Evolutionary conservation across 306 rosid genomes (phyloP), one percentile per base, ranked within the genome.

Genomic region (Cucurbita argyrosperma): DNA sequence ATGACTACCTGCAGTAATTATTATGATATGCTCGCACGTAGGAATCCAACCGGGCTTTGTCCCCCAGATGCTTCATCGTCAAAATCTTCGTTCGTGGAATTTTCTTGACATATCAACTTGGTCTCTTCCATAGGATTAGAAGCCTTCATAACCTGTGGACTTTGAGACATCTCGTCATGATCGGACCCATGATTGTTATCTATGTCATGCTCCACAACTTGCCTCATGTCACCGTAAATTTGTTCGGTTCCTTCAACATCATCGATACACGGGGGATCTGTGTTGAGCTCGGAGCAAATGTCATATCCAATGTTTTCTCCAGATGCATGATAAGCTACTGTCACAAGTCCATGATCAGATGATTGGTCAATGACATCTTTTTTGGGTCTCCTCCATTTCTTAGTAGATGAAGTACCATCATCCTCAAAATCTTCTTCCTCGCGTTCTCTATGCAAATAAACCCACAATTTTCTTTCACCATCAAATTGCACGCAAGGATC

Each of bases 341-440:
- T 85, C 53, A 90, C 93, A 10, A 89, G 56, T 74, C 93, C 96
- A 74, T 87, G 97, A 50, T 95, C 96, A 78, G 92, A 77, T 72
- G 92, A 77, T 72, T 82, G 97, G 76, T 91, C 99, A 6, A 85
- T 60, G 43, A 85, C 74, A 76, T 95, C 99, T 80, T 95, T 95
- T 78, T 95, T 95, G 87, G 88, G 99, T 84, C 97, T 85, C 88
- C 88, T 95, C 99, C 99, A 95, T 82, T 95, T 95, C 88, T 95
- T 95, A 1, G 99, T 95, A 72, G 99, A 95, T 15, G 99, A 95
- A 59, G 99, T 95, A 63, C 99, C 99, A 75, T 95, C 99, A 78
- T 95, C 99, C 82, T 91, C 99, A 72, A 95, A 95, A 84, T 91
- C 99, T 84, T 95, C 99, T 74, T 95, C 99, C 77, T 95, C 99